Evolutionary conservation across 768 basidiomycete genomes (phyloP), one percentile per base, ranked within the genome.

Genomic region (Phylloporus arenicola): DNA sequence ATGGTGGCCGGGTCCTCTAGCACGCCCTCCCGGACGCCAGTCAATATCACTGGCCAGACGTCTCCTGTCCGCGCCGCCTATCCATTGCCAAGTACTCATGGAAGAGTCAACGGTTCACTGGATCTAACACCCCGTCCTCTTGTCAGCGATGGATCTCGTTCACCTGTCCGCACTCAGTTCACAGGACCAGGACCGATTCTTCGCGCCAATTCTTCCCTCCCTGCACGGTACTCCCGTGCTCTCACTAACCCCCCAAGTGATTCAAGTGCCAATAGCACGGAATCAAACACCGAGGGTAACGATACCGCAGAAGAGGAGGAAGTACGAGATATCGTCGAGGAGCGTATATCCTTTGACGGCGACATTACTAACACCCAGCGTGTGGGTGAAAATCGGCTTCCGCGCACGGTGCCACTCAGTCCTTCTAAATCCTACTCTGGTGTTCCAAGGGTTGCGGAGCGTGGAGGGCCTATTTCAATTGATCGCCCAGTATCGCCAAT

Each of bases 381-480:
- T 34, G 72, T 64, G 3, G 61, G 67, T 16, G 64, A 73, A 35
- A 73, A 73, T 4, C 77, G 70, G 24, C 67, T 82, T 25, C 80
- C 81, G 11, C 78, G 81, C 14, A 83, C 82, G 0, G 69, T 80
- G 0, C 74, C 78, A 6, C 72, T 83, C 22, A 73, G 64, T 39
- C 75, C 73, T 16, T 61, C 65, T 17, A 69, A 64, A 48, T 53
- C 58, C 17, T 38, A 30, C 14, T 54, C 57, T 9, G 45, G 44
- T 24, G 31, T 39, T 46, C 43, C 51, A 20, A 51, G 47, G 43
- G 10, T 43, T 17, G 38, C 40, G 25, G 57, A 43, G 9, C 43
- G 38, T 14, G n/a, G 30, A 16, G 52, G 30, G 10, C 50, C 48
- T 3, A 22, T 39, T 20, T 19, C 43, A 22, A 38, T 13, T 61